Evolutionary conservation across 106 monocot species (phyloP).

Genomic region (Dendrobium catenatum): DNA sequence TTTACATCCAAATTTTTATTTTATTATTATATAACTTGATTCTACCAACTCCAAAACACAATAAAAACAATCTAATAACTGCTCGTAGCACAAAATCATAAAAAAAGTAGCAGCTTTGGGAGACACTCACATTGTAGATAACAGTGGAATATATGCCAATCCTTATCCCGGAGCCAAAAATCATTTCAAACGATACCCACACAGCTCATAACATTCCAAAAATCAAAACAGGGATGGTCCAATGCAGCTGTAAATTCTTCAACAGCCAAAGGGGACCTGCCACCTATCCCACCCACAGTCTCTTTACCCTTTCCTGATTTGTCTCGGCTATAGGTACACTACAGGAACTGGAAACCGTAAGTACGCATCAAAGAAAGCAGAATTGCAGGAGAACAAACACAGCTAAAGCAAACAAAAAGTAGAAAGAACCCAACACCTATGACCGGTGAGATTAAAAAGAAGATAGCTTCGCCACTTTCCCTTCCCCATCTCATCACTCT

Average conservation of each 20-base stretch:
- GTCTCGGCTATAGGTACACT: neutral
- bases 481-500: neutral
- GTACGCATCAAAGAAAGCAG: neutral
- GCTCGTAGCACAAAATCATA: too few species aligned
- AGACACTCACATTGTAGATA: too few species aligned
- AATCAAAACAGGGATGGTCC: neutral
- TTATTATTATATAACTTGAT: too few species aligned
- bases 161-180: neutral
- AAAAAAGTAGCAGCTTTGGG: too few species aligned
- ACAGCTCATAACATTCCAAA: neutral
- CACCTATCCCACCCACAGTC: neutral
- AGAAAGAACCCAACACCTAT: neutral
- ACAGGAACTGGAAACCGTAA: constrained; percentile 1
- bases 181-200: neutral
- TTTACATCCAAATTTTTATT: too few species aligned
- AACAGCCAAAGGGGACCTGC: neutral
- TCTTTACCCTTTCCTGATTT: neutral
- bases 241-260: neutral
- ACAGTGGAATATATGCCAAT: neutral
- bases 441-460: neutral
- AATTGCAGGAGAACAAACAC: neutral
- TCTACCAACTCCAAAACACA: too few species aligned
- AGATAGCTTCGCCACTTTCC: neutral
- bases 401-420: neutral
- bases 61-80: too few species aligned